Percentiles rank a stretch among this genome's conserved stretches.
These are phyloP conservation scores for Chaetomium fimeti DNA, from an alignment of 495 filamentous ascomycete genomes.

Conservation along the genomic window DNA sequence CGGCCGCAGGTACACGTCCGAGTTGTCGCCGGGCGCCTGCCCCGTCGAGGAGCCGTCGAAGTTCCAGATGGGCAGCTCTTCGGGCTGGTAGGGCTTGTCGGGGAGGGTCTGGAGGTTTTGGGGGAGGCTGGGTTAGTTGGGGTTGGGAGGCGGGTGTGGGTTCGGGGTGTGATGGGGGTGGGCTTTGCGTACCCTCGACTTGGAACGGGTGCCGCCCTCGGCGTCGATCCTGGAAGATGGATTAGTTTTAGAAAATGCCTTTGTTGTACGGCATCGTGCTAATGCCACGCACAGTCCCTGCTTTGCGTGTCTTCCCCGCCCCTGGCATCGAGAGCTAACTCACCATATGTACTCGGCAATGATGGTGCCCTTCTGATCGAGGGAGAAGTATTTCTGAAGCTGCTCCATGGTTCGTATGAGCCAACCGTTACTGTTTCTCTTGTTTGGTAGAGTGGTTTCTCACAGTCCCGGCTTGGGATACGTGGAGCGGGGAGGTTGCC, in stretches of 20 bases:
- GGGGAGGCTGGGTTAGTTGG: background rate
- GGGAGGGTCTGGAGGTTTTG: constrained; percentile 77
- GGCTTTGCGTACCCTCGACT: constrained; percentile 69
- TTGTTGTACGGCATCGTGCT: background rate
- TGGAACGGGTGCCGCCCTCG: constrained; percentile 73
- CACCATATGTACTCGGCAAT: constrained; percentile 92
- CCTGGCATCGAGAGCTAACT: background rate
- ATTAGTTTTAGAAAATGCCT: background rate
- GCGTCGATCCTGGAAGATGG: constrained; percentile 64
- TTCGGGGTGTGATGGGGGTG: background rate
- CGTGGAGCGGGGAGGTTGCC: constrained; percentile 15
- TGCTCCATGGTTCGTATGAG: constrained; percentile 38
- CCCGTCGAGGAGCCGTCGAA: constrained; percentile 95
- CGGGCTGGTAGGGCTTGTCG: constrained; percentile 59
- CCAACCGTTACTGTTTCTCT: background rate
- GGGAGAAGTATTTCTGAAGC: constrained; percentile 87
- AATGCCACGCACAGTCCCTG: background rate
- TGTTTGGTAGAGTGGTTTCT: background rate
- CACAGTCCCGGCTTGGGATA: constrained; percentile 17
- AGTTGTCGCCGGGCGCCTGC: constrained; percentile 95
- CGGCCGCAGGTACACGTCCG: constrained; percentile 91
- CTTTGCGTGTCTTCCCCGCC: no score
- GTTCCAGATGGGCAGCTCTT: constrained; percentile 97
- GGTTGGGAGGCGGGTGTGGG: background rate
- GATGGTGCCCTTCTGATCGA: constrained; percentile 80